These are phyloP conservation scores for Phytophthora cactorum DNA, from an alignment of 352 stramenopile genomes.

Conservation along the genomic window DNA sequence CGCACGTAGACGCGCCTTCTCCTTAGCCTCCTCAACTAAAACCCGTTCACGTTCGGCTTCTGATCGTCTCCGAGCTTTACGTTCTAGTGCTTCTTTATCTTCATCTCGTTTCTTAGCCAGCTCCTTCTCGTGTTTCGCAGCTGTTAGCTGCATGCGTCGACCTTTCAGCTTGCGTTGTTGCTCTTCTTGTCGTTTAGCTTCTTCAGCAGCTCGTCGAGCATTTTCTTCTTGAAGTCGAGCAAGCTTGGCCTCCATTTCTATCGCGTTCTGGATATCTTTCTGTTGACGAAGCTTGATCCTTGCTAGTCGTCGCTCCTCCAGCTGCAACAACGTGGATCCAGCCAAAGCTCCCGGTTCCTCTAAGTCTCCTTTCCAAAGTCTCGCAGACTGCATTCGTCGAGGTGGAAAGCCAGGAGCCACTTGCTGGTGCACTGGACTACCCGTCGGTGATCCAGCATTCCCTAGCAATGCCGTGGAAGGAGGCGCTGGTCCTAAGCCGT, in stretches of 20 bases:
- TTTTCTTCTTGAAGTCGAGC: slow-evolving; percentile 74
- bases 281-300: slow-evolving; percentile 77
- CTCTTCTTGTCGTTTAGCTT: slow-evolving; percentile 63
- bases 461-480: slow-evolving; percentile 33
- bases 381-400: slow-evolving; percentile 33
- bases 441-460: slow-evolving; percentile 15
- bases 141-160: slow-evolving; percentile 53
- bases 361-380: slow-evolving; percentile 11
- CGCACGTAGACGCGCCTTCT: slow-evolving; percentile 42
- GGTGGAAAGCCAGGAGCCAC: slow-evolving; percentile 34
- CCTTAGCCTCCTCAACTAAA: slow-evolving; percentile 50
- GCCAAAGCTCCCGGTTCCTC: slow-evolving; percentile 13
- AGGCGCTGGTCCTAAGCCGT: slow-evolving; percentile 36
- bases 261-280: slow-evolving; percentile 74
- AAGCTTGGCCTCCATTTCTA: slow-evolving; percentile 81
- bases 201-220: slow-evolving; percentile 52
- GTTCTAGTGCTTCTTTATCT: slow-evolving; percentile 56
- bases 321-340: slow-evolving; percentile 63
- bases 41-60: slow-evolving; percentile 62
- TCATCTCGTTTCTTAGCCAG: slow-evolving; percentile 69
- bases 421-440: slow-evolving; percentile 25
- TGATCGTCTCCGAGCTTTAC: slow-evolving; percentile 38
- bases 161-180: slow-evolving; percentile 58
- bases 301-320: slow-evolving; percentile 67
- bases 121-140: slow-evolving; percentile 67